Conservation (phyloP, 2,329 filamentous ascomycete genomes). For the Clonostachys rosea region DNA sequence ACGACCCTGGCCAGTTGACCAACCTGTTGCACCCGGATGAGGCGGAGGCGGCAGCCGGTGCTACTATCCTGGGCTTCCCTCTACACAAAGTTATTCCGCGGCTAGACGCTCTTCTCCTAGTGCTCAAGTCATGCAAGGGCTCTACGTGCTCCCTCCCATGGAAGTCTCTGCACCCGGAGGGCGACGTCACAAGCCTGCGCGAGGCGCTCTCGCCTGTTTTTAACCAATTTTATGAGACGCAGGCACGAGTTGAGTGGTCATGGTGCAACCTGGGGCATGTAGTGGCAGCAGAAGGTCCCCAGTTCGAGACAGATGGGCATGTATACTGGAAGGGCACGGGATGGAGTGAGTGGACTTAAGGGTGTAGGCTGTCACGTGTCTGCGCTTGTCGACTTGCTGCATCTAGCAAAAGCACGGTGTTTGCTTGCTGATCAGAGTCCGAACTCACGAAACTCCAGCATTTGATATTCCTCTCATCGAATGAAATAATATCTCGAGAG, state of each 20-base stretch:
- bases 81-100: conserved; percentile 13
- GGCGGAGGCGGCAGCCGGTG: too few relatives aligned
- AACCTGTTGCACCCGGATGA: not conserved
- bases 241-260: conserved; percentile 40
- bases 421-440: too few relatives aligned
- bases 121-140: conserved; percentile 55
- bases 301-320: too few relatives aligned
- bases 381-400: too few relatives aligned
- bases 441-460: too few relatives aligned
- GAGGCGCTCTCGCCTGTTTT: conserved; percentile 42
- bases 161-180: conserved; percentile 47
- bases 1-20: not conserved
- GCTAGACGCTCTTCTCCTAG: conserved; percentile 52
- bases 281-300: conserved; percentile 46
- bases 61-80: too few relatives aligned
- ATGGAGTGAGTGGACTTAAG: too few relatives aligned
- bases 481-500: too few relatives aligned
- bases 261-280: conserved; percentile 52
- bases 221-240: conserved; percentile 45
- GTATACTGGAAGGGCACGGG: too few relatives aligned
- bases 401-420: too few relatives aligned
- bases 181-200: conserved; percentile 41
- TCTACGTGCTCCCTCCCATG: conserved; percentile 48
- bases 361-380: too few relatives aligned
- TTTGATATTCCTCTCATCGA: too few relatives aligned